Percentiles rank a stretch among this genome's conserved stretches.
phyloP scores from a whole-genome alignment of 139 green algal species.

The Chloropicon primus region DNA sequence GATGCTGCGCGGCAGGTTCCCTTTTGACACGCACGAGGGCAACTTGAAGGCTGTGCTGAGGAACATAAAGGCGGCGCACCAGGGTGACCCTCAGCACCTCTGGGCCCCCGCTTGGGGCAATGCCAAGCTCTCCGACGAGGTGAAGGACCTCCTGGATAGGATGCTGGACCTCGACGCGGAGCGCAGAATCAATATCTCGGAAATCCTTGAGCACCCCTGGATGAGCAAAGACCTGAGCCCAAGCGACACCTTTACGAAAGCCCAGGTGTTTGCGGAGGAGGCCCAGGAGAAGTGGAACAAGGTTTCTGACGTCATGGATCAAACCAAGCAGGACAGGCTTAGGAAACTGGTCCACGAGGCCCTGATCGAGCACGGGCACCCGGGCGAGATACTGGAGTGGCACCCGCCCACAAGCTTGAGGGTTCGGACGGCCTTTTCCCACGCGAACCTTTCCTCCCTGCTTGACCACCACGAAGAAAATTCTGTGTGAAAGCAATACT shows the following conservation, averaged over 20 bases:
- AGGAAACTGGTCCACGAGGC: neutral
- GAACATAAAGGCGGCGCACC: neutral
- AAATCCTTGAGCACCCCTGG: neutral
- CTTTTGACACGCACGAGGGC: slow-evolving; percentile 10
- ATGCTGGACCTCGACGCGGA: neutral
- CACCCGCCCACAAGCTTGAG: neutral
- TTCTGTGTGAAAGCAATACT: too few relatives aligned
- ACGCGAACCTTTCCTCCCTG: neutral
- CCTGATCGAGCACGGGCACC: neutral
- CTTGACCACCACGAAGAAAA: too few relatives aligned
- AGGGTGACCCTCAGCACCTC: neutral
- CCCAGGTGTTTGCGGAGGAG: neutral
- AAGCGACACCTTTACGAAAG: neutral
- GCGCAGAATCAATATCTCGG: neutral
- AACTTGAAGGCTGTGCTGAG: neutral
- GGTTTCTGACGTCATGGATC: neutral
- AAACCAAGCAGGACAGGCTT: neutral
- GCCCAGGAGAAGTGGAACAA: neutral
- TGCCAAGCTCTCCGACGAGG: neutral
- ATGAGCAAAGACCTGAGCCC: neutral
- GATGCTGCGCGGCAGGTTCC: slow-evolving; percentile 9
- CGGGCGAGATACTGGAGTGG: neutral
- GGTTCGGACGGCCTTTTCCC: neutral
- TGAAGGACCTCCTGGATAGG: neutral
- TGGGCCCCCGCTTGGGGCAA: neutral